Conservation (phyloP, 108 stramenopile species). For the Nitzschia sp. region DNA sequence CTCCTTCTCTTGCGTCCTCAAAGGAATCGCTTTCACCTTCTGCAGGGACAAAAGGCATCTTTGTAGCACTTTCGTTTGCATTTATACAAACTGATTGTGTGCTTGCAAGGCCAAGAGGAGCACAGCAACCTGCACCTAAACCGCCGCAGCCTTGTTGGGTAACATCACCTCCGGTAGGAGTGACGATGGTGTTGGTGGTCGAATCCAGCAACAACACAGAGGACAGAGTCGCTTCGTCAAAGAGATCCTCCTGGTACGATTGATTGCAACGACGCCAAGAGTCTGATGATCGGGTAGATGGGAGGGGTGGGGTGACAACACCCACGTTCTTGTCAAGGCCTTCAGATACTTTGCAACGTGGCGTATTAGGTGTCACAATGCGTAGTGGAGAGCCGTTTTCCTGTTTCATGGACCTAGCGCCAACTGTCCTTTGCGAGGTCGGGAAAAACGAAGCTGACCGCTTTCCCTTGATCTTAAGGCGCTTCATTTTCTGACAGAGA, state of each 20-base stretch:
- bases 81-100: too few species aligned
- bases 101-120: too few species aligned
- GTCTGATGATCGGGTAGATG: not conserved
- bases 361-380: not conserved
- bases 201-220: constrained; percentile 9
- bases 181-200: not conserved
- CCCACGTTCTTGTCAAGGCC: too few species aligned
- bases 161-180: too few species aligned
- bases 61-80: too few species aligned
- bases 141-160: too few species aligned
- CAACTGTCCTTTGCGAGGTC: not conserved
- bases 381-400: not conserved
- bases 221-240: constrained; percentile 7
- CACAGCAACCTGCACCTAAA: too few species aligned
- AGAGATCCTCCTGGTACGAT: not conserved
- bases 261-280: not conserved
- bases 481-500: constrained; percentile 15
- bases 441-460: not conserved
- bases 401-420: not conserved
- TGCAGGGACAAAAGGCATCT: too few species aligned
- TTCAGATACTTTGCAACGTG: too few species aligned
- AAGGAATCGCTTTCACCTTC: too few species aligned
- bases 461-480: constrained; percentile 17
- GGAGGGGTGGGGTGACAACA: not conserved
- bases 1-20: too few species aligned